phyloP scores from a whole-genome alignment of 257 asterid genomes.

The Ehretia macrophylla region DNA sequence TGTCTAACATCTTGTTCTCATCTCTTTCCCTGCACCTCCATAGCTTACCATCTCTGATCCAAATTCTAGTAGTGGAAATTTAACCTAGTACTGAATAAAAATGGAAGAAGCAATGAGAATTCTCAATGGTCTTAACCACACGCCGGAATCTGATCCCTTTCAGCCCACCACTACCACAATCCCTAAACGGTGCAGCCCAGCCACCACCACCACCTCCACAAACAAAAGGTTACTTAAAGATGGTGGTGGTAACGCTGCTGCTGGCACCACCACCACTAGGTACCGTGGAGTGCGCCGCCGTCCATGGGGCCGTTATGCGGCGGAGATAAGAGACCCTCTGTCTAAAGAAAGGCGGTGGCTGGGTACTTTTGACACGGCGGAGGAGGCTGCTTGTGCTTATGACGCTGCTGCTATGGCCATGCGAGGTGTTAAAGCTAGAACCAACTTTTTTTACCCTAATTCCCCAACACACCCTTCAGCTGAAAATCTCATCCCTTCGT shows the following conservation, averaged over 20 bases:
- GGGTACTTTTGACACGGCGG: conserved; percentile 90
- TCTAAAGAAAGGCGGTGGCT: conserved; percentile 90
- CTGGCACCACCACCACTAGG: conserved; percentile 34
- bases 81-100: background rate
- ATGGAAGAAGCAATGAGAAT: conserved; percentile 88
- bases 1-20: background rate
- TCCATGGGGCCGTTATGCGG: conserved; percentile 97
- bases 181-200: conserved; percentile 24
- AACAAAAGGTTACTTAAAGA: conserved; percentile 53
- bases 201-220: conserved; percentile 6
- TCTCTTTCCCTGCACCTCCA: background rate
- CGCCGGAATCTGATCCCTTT: conserved; percentile 17
- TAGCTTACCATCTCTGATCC: background rate
- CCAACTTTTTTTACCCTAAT: conserved; percentile 74
- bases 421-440: conserved; percentile 85
- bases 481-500: conserved; percentile 33
- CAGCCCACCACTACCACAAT: conserved; percentile 25
- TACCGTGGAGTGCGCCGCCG: conserved; percentile 96
- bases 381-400: conserved; percentile 92
- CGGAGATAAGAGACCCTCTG: conserved; percentile 86
- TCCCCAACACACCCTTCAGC: conserved; percentile 6
- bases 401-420: conserved; percentile 92
- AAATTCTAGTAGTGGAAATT: too few relatives aligned
- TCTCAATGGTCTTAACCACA: conserved; percentile 40
- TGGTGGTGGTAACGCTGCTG: conserved; percentile 8